Evolutionary conservation across 345 rosid species (phyloP), one percentile per base, ranked within the genome.

Genomic region (Noccaea caerulescens): DNA sequence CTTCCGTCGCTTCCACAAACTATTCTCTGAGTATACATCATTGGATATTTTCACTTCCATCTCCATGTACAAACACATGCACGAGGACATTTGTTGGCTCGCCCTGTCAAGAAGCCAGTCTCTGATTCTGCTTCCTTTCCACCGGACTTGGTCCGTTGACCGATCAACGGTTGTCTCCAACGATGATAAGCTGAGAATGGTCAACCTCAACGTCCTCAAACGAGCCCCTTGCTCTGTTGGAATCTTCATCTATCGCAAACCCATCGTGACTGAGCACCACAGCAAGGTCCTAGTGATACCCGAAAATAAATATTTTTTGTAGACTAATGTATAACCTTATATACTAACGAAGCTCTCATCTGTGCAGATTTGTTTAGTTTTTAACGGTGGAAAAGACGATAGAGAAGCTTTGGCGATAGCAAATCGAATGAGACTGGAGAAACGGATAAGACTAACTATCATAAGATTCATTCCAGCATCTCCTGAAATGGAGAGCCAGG

Each of bases 181-280:
- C 9, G 66, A 73, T 27, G 61, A 64, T 10, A 57, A 0, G 8
- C 44, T 80, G 11, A 71, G 85, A 74, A 30, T 50, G 30, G 30
- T 86, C 7, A 88, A 88, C 43, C 18, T 63, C 8, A 77, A 56
- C 9, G 85, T 86, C 64, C 78, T 86, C 0, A 83, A 58, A 37
- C 74, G 54, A 49, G 81, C 94, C 3, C 88, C 91, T 9, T 88
- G 94, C 67, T 88, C 91, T 3, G 81, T 86, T 7, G 94, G 84
- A 13, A 83, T 84, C 53, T 72, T 78, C 10, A 47, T 84, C 2
- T 70, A 72, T 23, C 83, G 84, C 32, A 74, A 73, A 11, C 66
- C 69, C 27, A n/a, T 62, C 63, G 11, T 12, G 39, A 23, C 3
- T 41, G 45, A 12, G 4, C 8, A 34, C 45, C 56, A 66, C 20